Conservation (phyloP, 1,284 basidiomycete genomes). For the Trichosporon sp. region DNA sequence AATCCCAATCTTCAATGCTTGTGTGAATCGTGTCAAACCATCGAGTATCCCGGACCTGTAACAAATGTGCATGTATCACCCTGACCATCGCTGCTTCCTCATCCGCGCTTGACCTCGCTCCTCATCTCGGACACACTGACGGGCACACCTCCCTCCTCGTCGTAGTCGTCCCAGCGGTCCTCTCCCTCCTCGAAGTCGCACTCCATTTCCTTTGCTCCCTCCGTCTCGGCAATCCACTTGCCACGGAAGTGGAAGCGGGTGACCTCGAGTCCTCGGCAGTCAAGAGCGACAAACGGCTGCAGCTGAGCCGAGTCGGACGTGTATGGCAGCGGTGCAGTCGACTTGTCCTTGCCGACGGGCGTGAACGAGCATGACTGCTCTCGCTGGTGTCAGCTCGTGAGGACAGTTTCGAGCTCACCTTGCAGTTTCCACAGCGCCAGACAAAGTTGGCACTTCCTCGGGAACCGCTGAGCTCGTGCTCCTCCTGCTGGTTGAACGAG, state of each 20-base stretch:
- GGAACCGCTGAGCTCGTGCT: conserved; percentile 44
- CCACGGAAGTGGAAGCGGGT: conserved; percentile 42
- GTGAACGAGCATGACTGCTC: conserved; percentile 48
- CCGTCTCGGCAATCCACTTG: conserved; percentile 27
- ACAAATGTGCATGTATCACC: background rate
- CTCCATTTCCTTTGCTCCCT: conserved; percentile 33
- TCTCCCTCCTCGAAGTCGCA: conserved; percentile 45
- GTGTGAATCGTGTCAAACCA: background rate
- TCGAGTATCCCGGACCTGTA: background rate
- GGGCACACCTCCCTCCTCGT: conserved; percentile 37
- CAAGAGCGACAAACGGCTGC: conserved; percentile 41
- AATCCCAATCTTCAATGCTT: background rate
- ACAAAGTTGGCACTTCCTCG: conserved; percentile 47
- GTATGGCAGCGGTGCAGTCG: conserved; percentile 33
- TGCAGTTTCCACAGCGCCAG: conserved; percentile 46
- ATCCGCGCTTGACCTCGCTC: conserved; percentile 29
- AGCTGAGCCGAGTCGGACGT: conserved; percentile 22
- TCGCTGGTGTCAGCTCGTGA: conserved; percentile 26
- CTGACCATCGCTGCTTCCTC: conserved; percentile 6
- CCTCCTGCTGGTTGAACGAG: conserved; percentile 39
- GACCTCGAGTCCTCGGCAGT: conserved; percentile 48
- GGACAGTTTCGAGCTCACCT: conserved; percentile 25
- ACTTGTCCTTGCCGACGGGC: conserved; percentile 31
- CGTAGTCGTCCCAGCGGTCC: conserved; percentile 49
- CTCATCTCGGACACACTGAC: conserved; percentile 41